Evolutionary conservation across 495 filamentous ascomycete species (phyloP).

Genomic region (Podospora didyma): DNA sequence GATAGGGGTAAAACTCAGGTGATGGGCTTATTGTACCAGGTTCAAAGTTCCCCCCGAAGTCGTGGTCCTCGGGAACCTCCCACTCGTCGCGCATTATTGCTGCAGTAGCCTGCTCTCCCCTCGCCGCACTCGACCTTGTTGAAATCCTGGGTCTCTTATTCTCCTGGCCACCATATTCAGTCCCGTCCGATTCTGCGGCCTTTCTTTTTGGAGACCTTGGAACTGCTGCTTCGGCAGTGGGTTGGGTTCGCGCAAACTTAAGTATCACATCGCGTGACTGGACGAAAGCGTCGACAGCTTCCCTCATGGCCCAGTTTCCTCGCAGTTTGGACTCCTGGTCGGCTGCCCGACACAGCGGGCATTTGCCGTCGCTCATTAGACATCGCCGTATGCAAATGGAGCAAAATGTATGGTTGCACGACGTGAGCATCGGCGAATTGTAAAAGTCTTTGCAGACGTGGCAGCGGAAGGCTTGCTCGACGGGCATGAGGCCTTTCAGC

Average conservation of each 20-base stretch:
- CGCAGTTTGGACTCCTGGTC: constrained; percentile 82
- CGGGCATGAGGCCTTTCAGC: constrained; percentile 62
- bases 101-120: constrained; percentile 29
- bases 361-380: constrained; percentile 75
- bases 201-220: constrained; percentile 46
- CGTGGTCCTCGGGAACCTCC: constrained; percentile 25
- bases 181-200: constrained; percentile 43
- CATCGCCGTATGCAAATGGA: constrained; percentile 88
- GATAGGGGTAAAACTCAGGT: no score
- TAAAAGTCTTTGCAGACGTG: constrained; percentile 98
- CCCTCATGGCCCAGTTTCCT: constrained; percentile 76
- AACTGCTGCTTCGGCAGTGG: background rate
- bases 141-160: constrained; percentile 45
- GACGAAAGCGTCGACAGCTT: constrained; percentile 77
- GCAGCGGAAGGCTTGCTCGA: constrained; percentile 87
- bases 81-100: constrained; percentile 33
- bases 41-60: constrained; percentile 25
- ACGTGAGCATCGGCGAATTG: constrained; percentile 86
- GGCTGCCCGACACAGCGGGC: constrained; percentile 71
- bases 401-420: constrained; percentile 95
- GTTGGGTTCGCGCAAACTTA: constrained; percentile 51
- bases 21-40: constrained; percentile 15
- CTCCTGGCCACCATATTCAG: constrained; percentile 11
- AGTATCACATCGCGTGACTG: constrained; percentile 59
- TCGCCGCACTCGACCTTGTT: constrained; percentile 37